These are phyloP conservation scores for Talaromyces sp. DNA, from an alignment of 2,329 filamentous ascomycete species.

Conservation along the genomic window DNA sequence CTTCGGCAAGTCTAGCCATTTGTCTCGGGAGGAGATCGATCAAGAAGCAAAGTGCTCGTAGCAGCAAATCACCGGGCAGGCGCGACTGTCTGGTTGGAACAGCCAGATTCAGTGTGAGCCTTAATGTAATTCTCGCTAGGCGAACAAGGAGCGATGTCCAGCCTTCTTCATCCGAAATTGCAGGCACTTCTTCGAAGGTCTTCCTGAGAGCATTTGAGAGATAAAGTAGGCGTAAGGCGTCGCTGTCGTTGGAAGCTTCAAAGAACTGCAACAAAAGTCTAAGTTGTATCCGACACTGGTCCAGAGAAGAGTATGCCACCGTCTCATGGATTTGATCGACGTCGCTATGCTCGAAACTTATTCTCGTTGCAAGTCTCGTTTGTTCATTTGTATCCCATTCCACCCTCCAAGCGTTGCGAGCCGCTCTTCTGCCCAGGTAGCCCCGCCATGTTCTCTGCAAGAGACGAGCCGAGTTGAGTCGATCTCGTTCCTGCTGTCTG, in stretches of 20 bases:
- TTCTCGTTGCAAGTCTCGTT: slow-evolving; percentile 26
- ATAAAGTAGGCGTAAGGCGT: slow-evolving; percentile 42
- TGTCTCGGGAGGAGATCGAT: slow-evolving; percentile 39
- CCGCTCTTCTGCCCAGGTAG: slow-evolving; percentile 57
- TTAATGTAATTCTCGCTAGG: slow-evolving; percentile 36
- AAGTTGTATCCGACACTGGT: slow-evolving; percentile 48
- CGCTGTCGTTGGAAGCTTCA: slow-evolving; percentile 46
- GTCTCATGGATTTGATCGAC: neutral
- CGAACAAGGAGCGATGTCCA: slow-evolving; percentile 41
- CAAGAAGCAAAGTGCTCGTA: slow-evolving; percentile 37
- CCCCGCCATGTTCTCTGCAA: slow-evolving; percentile 85
- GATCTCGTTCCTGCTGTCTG: slow-evolving; percentile 75
- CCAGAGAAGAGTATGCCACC: slow-evolving; percentile 11
- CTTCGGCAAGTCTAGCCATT: slow-evolving; percentile 35
- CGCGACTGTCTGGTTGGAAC: slow-evolving; percentile 22
- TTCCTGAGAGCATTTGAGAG: slow-evolving; percentile 42
- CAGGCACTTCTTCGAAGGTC: slow-evolving; percentile 36
- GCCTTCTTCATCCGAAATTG: slow-evolving; percentile 37
- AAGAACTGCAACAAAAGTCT: slow-evolving; percentile 67
- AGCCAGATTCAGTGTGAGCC: slow-evolving; percentile 29
- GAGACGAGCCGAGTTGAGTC: slow-evolving; percentile 65
- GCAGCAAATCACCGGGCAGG: slow-evolving; percentile 30
- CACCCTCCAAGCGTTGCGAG: slow-evolving; percentile 56
- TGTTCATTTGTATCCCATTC: slow-evolving; percentile 61
- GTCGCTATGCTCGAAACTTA: slow-evolving; percentile 41